Conservation (phyloP, 2,329 filamentous ascomycete species). For the Claviceps maximensis region DNA sequence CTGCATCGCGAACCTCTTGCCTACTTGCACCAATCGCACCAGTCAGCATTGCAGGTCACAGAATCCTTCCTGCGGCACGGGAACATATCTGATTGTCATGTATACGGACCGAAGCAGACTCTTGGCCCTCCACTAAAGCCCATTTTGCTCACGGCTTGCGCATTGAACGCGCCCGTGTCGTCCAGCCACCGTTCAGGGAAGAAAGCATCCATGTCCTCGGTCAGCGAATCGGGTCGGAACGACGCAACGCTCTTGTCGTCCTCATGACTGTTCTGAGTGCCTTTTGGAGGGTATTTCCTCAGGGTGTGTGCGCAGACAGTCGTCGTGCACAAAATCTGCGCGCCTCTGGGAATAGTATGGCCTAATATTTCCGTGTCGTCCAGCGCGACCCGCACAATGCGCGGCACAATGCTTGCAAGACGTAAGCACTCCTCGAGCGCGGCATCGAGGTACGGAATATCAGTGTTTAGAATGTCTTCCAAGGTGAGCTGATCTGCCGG, state of each 20-base stretch:
- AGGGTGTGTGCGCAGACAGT: background rate
- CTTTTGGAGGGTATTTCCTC: background rate
- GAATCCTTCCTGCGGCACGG: background rate
- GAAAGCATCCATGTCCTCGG: slow-evolving; percentile 1
- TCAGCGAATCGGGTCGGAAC: background rate
- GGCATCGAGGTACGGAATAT: slow-evolving; percentile 3
- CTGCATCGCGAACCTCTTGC: slow-evolving; percentile 1
- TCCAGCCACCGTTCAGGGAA: slow-evolving; percentile 7
- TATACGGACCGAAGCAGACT: background rate
- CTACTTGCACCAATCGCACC: background rate
- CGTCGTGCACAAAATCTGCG: slow-evolving; percentile 1
- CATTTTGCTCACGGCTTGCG: background rate
- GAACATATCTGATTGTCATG: background rate
- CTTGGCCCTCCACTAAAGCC: slow-evolving; percentile 1
- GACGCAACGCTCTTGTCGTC: background rate
- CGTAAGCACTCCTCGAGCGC: slow-evolving; percentile 1
- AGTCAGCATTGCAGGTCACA: background rate
- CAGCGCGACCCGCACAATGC: background rate
- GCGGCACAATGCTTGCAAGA: background rate
- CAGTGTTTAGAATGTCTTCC: background rate
- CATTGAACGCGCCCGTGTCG: background rate
- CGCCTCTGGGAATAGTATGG: background rate
- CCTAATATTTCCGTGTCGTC: slow-evolving; percentile 1
- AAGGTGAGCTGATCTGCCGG: background rate
- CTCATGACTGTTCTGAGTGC: background rate